Evolutionary conservation across 2,329 filamentous ascomycete genomes (phyloP).

Genomic region (Colletotrichum chlorophyti): DNA sequence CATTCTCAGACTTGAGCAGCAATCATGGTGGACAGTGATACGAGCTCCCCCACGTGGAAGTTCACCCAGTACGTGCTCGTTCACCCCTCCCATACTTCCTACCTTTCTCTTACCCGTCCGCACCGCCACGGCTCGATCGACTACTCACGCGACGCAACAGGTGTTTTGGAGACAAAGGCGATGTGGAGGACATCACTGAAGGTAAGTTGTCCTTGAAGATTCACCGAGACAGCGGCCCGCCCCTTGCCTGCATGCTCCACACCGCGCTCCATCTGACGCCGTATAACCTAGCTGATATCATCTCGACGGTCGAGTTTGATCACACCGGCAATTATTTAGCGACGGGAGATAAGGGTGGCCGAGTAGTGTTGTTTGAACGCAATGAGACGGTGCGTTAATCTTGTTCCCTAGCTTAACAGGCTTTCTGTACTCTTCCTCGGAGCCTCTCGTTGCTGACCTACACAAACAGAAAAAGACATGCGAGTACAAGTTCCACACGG

Average conservation of each 20-base stretch:
- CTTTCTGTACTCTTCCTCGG: neutral
- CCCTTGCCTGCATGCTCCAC: too few species aligned
- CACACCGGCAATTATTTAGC: conserved; percentile 89
- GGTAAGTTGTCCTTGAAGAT: conserved; percentile 70
- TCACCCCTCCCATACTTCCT: conserved; percentile 19
- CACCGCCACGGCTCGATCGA: conserved; percentile 25
- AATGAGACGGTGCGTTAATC: conserved; percentile 85
- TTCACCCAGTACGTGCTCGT: conserved; percentile 87
- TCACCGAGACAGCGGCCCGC: too few species aligned
- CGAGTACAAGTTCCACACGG: conserved; percentile 99
- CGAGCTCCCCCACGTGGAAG: conserved; percentile 97
- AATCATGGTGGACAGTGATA: conserved; percentile 97
- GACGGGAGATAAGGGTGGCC: conserved; percentile 87
- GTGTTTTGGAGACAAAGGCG: conserved; percentile 99
- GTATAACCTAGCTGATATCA: conserved; percentile 75
- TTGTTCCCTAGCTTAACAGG: neutral
- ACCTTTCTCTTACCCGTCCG: neutral
- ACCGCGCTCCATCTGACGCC: conserved; percentile 37
- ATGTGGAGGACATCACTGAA: conserved; percentile 99
- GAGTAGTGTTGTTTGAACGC: conserved; percentile 86
- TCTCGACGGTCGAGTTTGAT: conserved; percentile 90
- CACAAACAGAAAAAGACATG: conserved; percentile 96
- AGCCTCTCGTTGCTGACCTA: conserved; percentile 40
- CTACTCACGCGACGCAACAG: conserved; percentile 54
- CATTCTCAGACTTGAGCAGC: conserved; percentile 25